phyloP scores from a whole-genome alignment of 352 stramenopile genomes.

The Phytophthora cryptogea region DNA sequence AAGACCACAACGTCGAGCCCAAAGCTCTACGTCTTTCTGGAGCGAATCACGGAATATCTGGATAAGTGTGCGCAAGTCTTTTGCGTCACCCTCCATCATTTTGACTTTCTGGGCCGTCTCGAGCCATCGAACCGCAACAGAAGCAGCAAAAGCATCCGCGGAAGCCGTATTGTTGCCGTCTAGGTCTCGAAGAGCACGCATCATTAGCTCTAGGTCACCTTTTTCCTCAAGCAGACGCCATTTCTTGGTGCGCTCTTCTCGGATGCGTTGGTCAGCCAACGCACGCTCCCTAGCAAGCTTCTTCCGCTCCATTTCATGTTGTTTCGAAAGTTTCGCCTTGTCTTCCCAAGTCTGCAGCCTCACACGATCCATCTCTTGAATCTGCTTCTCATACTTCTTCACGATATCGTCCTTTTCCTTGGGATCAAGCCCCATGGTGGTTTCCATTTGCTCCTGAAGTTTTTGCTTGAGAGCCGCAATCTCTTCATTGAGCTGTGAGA shows the following conservation, averaged over 20 bases:
- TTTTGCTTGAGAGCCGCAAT: conserved; percentile 89
- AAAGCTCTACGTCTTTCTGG: conserved; percentile 80
- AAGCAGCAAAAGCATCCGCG: conserved; percentile 33
- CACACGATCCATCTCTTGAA: conserved; percentile 89
- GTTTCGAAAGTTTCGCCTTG: conserved; percentile 84
- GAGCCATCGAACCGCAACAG: conserved; percentile 48
- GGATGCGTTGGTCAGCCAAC: conserved; percentile 75
- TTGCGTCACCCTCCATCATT: conserved; percentile 65
- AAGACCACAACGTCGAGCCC: conserved; percentile 50
- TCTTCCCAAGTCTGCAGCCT: conserved; percentile 89
- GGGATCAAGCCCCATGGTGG: conserved; percentile 68
- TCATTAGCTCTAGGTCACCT: conserved; percentile 80
- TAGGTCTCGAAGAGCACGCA: conserved; percentile 73
- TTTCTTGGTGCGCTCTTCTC: conserved; percentile 81
- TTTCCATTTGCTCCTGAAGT: conserved; percentile 73
- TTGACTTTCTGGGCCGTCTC: conserved; percentile 63
- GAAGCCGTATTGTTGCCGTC: conserved; percentile 33
- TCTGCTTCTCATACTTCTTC: conserved; percentile 87
- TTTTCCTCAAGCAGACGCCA: conserved; percentile 88
- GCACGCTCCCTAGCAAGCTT: conserved; percentile 80
- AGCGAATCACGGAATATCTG: conserved; percentile 83
- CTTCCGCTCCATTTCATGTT: conserved; percentile 87
- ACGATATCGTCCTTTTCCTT: conserved; percentile 91
- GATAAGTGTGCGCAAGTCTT: conserved; percentile 82
- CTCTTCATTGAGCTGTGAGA: conserved; percentile 91